These are phyloP conservation scores for Gardenia jasminoides DNA, from an alignment of 257 asterid species.

Conservation along the genomic window DNA sequence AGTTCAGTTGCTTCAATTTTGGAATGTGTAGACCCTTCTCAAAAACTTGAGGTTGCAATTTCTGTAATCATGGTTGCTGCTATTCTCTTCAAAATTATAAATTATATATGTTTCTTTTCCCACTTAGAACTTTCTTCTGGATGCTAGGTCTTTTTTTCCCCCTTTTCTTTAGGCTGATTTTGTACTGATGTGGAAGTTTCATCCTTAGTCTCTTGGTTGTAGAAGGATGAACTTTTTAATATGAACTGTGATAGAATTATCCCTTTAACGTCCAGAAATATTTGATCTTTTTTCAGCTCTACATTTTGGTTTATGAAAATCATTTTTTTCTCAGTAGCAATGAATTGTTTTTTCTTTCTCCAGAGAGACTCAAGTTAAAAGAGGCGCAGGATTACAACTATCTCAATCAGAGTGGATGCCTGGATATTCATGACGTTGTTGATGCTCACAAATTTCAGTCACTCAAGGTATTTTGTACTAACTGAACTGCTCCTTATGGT, in stretches of 20 bases:
- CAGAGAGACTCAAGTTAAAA: conserved; percentile 75
- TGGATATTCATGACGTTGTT: conserved; percentile 57
- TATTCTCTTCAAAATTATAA: not conserved
- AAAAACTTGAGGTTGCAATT: not conserved
- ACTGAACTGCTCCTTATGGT: not conserved
- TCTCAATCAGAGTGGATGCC: conserved; percentile 76
- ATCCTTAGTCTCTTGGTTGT: not conserved
- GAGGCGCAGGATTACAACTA: conserved; percentile 64
- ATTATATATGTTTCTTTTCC: not conserved
- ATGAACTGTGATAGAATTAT: not conserved
- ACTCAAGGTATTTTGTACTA: conserved; percentile 36
- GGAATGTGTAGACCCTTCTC: not conserved
- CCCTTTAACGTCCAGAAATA: not conserved
- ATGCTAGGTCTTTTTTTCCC: not conserved
- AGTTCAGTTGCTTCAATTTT: not conserved
- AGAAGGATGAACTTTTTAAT: not conserved
- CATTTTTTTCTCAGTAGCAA: not conserved
- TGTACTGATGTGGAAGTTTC: not conserved
- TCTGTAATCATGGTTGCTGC: not conserved
- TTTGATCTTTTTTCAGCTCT: not conserved
- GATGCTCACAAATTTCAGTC: conserved; percentile 63
- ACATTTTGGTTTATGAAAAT: not conserved
- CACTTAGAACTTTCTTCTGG: not conserved
- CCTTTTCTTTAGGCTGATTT: not conserved
- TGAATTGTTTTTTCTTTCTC: conserved; percentile 17